These are phyloP conservation scores for Zygoascus ofunaensis DNA, from an alignment of 805 yeast species.

Conservation along the genomic window DNA sequence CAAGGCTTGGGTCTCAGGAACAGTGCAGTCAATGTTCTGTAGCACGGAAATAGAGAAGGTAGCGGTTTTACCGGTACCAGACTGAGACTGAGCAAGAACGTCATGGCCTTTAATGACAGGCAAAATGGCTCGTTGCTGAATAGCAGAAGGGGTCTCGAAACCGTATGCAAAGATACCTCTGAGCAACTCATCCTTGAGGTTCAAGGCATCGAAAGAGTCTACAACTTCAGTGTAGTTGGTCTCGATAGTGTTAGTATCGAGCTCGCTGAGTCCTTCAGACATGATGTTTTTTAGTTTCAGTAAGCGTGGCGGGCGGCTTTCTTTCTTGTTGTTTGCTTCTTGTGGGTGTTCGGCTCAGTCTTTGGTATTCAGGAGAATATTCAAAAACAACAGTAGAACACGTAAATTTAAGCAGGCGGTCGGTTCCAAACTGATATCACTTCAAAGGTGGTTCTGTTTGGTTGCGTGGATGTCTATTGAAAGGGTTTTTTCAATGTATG, in stretches of 20 bases:
- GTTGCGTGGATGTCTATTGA: too few species aligned
- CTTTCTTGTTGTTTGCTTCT: too few species aligned
- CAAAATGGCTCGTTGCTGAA: conserved; percentile 93
- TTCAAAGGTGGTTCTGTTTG: too few species aligned
- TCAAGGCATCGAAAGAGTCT: conserved; percentile 62
- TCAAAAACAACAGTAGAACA: too few species aligned
- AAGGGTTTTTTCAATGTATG: too few species aligned
- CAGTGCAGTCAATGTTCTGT: conserved; percentile 68
- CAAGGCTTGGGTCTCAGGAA: conserved; percentile 76
- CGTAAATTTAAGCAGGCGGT: too few species aligned
- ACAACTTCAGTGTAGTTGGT: conserved; percentile 93
- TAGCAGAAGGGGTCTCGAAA: conserved; percentile 93
- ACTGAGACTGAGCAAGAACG: conserved; percentile 97
- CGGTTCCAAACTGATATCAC: too few species aligned
- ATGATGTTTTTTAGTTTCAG: conserved; percentile 19
- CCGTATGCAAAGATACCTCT: conserved; percentile 65
- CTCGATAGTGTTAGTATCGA: conserved; percentile 77
- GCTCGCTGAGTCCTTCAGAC: conserved; percentile 43
- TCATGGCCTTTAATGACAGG: conserved; percentile 93
- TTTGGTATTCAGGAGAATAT: too few species aligned
- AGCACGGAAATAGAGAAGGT: conserved; percentile 92
- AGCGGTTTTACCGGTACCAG: conserved; percentile 99
- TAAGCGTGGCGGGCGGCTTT: background rate
- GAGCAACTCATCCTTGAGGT: conserved; percentile 49
- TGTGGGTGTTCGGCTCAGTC: too few species aligned